Conservation (phyloP, 1,284 basidiomycete genomes). For the Coniophora puteana region DNA sequence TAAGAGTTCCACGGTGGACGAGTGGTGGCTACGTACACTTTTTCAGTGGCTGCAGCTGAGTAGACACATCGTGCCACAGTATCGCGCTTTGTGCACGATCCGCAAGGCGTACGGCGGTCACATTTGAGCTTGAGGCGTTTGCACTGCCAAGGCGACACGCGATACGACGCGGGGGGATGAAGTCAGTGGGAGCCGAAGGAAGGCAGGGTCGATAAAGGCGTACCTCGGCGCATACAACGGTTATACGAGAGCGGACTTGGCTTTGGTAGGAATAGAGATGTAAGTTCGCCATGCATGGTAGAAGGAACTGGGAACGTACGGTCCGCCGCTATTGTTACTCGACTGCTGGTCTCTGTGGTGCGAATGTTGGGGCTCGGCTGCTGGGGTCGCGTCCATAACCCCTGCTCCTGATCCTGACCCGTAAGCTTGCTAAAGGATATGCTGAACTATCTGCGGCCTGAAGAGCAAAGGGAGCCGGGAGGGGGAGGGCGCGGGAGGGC, state of each 20-base stretch:
- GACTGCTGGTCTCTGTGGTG: too few species aligned
- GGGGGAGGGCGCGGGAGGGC: too few species aligned
- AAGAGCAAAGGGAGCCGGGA: too few species aligned
- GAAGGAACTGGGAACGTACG: constrained; percentile 19
- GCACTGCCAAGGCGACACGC: constrained; percentile 44
- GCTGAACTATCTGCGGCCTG: too few species aligned
- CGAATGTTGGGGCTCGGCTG: too few species aligned
- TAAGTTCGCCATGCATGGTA: not conserved
- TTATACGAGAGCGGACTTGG: constrained; percentile 74
- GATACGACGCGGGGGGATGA: constrained; percentile 6
- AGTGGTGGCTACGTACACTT: constrained; percentile 52
- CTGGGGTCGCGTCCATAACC: too few species aligned
- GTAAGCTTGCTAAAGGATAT: too few species aligned
- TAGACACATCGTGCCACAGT: constrained; percentile 70
- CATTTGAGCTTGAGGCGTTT: constrained; percentile 81
- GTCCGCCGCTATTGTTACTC: constrained; percentile 13
- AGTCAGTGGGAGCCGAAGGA: constrained; percentile 6
- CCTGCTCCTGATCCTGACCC: too few species aligned
- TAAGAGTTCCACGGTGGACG: constrained; percentile 8
- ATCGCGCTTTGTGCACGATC: constrained; percentile 73
- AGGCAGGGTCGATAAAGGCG: too few species aligned
- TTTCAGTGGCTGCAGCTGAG: constrained; percentile 76
- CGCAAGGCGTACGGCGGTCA: constrained; percentile 70
- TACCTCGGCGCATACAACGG: constrained; percentile 80
- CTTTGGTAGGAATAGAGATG: constrained; percentile 30